Conservation (phyloP, 768 basidiomycete species). For the Suillus sp. region DNA sequence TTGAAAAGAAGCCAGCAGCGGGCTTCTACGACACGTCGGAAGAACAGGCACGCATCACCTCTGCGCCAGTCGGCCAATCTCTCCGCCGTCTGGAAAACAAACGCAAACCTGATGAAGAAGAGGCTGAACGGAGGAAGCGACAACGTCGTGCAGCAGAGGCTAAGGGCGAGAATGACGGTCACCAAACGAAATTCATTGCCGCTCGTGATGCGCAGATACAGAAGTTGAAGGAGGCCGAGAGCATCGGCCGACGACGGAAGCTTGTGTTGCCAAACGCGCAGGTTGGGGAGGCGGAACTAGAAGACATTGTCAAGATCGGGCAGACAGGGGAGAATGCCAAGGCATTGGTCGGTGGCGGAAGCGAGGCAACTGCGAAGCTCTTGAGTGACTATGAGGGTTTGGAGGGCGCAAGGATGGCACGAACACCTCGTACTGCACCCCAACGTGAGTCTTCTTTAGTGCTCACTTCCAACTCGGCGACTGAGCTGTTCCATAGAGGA, state of each 20-base stretch:
- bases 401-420: slow-evolving; percentile 85
- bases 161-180: slow-evolving; percentile 58
- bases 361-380: slow-evolving; percentile 81
- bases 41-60: slow-evolving; percentile 82
- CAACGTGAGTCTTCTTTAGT: slow-evolving; percentile 66
- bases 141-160: slow-evolving; percentile 68
- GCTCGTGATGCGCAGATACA: slow-evolving; percentile 97
- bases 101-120: slow-evolving; percentile 91
- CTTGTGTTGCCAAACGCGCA: slow-evolving; percentile 86
- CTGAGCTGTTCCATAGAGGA: slow-evolving; percentile 63
- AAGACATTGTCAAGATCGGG: slow-evolving; percentile 99
- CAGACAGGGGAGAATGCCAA: slow-evolving; percentile 89
- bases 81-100: slow-evolving; percentile 94
- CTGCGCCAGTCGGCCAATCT: slow-evolving; percentile 90
- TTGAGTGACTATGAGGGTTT: slow-evolving; percentile 92
- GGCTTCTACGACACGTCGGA: slow-evolving; percentile 98
- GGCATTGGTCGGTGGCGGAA: slow-evolving; percentile 78
- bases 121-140: slow-evolving; percentile 89
- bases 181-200: slow-evolving; percentile 94
- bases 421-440: slow-evolving; percentile 93
- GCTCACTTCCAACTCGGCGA: slow-evolving; percentile 11
- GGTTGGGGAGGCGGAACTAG: slow-evolving; percentile 91
- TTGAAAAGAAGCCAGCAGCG: slow-evolving; percentile 93
- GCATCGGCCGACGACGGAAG: slow-evolving; percentile 85
- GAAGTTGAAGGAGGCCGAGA: slow-evolving; percentile 96